phyloP scores from a whole-genome alignment of 768 basidiomycete species.

The Lactarius evosmus region DNA sequence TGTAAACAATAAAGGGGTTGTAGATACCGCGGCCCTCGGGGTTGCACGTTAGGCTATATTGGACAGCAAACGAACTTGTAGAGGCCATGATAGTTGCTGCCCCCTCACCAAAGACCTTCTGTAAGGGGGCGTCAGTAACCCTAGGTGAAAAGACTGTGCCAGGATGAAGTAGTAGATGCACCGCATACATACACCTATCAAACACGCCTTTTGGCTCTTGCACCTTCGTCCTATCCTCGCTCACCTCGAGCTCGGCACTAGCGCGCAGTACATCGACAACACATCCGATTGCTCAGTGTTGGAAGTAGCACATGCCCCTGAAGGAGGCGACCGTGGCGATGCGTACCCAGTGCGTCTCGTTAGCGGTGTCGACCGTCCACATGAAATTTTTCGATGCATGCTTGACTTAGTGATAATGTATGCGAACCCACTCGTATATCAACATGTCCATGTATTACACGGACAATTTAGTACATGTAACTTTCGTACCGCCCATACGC shows the following conservation, averaged over 20 bases:
- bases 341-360: slow-evolving; percentile 85
- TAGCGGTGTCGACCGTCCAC: slow-evolving; percentile 85
- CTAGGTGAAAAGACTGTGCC: neutral
- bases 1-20: neutral
- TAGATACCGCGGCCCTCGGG: neutral
- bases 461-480: too few species aligned
- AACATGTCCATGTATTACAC: too few species aligned
- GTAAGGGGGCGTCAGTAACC: slow-evolving; percentile 9
- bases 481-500: too few species aligned
- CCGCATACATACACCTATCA: slow-evolving; percentile 84
- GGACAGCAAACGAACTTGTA: neutral
- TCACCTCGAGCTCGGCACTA: slow-evolving; percentile 63
- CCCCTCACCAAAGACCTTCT: slow-evolving; percentile 87
- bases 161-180: slow-evolving; percentile 41
- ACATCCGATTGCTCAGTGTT: slow-evolving; percentile 58
- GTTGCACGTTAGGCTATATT: neutral
- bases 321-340: slow-evolving; percentile 85
- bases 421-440: slow-evolving; percentile 58
- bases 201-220: slow-evolving; percentile 75
- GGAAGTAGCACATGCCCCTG: slow-evolving; percentile 87
- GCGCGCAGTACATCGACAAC: slow-evolving; percentile 60
- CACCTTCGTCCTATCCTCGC: slow-evolving; percentile 67
- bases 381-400: slow-evolving; percentile 52
- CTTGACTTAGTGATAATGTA: neutral
- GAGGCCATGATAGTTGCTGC: too few species aligned